Conservation (phyloP, 352 stramenopile genomes). For the Phytopythium boreale region DNA sequence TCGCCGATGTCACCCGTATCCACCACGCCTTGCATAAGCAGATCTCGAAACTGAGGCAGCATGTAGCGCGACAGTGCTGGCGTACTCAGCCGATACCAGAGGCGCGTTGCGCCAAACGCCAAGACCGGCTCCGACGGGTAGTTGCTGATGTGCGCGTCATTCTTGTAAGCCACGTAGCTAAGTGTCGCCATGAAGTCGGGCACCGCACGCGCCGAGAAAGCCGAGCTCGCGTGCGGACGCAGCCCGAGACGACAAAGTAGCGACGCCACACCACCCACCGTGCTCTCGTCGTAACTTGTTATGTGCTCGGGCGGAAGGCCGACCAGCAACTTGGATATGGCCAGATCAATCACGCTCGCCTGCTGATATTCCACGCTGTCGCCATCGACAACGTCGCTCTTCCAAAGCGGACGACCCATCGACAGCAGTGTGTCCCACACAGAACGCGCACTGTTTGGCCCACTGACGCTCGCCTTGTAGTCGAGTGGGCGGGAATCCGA, state of each 20-base stretch:
- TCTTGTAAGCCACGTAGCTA: neutral
- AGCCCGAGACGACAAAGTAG: neutral
- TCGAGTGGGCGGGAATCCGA: neutral
- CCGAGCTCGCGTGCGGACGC: neutral
- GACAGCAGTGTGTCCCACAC: neutral
- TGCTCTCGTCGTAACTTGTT: too few relatives aligned
- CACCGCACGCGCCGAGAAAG: neutral
- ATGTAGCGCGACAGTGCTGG: neutral
- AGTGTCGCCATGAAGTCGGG: neutral
- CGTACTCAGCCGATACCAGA: neutral
- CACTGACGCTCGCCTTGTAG: neutral
- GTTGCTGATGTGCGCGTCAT: neutral
- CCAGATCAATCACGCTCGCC: neutral
- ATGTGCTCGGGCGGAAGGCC: too few relatives aligned
- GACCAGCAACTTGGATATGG: neutral
- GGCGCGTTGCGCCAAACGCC: neutral
- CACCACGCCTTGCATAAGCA: neutral
- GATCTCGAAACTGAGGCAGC: neutral
- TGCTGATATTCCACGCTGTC: too few relatives aligned
- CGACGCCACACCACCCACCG: neutral
- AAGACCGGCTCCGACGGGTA: neutral
- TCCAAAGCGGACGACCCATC: neutral
- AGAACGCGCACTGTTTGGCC: too few relatives aligned
- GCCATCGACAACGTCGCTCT: too few relatives aligned
- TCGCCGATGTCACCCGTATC: neutral